Evolutionary conservation across 2,329 filamentous ascomycete genomes (phyloP), one percentile per base, ranked within the genome.

Genomic region (Verruconis gallopava): DNA sequence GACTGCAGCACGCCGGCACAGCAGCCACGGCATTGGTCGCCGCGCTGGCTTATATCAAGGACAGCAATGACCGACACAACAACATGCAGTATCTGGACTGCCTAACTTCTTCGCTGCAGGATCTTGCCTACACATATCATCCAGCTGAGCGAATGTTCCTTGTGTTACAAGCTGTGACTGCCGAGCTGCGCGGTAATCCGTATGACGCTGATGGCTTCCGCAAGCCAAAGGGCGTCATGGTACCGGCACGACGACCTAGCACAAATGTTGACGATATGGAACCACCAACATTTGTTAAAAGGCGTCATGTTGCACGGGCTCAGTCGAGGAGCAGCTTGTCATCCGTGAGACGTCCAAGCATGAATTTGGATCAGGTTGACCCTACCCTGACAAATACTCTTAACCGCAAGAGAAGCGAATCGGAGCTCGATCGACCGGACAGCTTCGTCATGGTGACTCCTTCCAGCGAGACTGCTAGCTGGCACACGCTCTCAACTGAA

Each of bases 11-110:
- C 53, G 65, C 68, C 3, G 70, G 69, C 3, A 72, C 69, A 2
- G 69, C 71, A 6, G 69, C 69, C 3, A 69, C 69, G 2, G 71
- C 71, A 0, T 56, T 75, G 30, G 65, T 74, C 28, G 71, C 70
- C 2, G 70, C 68, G 0, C 48, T 59, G 35, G 55, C 58, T 4
- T 55, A 59, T 47, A 53, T 59, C 47, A 62, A 62, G 48, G 61
- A 65, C 39, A 47, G 53, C 22, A 53, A 49, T 25, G 59, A 61
- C 36, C 56, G 62, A 12, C 55, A 55, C 45, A 58, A 59, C 46
- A 63, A 62, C 44, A 62, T 65, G 58, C 61, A 64, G 46, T 72
- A 72, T 51, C 63, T 75, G 9, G 69, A 73, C 54, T 70, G 69
- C 25, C 60, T 75, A 2, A 66, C 67, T 0, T 60, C 63, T 9